A percentile compares a stretch with the other conserved stretches of the same genome.
Evolutionary conservation across 2,329 filamentous ascomycete species (phyloP).

Genomic region (Ophiocordyceps camponoti-leonardi): DNA sequence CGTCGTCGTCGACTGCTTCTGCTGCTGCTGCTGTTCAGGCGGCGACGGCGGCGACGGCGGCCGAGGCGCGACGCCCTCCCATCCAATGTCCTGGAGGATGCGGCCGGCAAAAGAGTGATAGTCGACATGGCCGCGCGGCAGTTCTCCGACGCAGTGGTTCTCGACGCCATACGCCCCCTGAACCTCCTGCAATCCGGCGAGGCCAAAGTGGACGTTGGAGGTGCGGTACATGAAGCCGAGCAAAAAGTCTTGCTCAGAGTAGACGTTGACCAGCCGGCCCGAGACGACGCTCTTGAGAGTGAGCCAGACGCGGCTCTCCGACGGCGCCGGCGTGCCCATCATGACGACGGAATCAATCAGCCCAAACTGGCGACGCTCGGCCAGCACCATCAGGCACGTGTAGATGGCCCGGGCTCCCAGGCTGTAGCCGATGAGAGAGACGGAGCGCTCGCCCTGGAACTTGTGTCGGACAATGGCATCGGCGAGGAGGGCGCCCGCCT

Average conservation of each 20-base stretch:
- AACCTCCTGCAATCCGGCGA: slow-evolving; percentile 68
- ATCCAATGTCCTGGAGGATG: slow-evolving; percentile 49
- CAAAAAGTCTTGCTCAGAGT: slow-evolving; percentile 72
- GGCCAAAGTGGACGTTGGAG: slow-evolving; percentile 63
- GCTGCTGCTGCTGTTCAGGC: no score
- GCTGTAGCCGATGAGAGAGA: slow-evolving; percentile 69
- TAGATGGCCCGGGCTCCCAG: slow-evolving; percentile 73
- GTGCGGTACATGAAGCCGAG: slow-evolving; percentile 78
- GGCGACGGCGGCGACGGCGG: slow-evolving; percentile 3
- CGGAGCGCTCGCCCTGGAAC: slow-evolving; percentile 64
- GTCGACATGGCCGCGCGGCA: slow-evolving; percentile 50
- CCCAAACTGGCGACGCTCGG: slow-evolving; percentile 69
- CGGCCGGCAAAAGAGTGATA: slow-evolving; percentile 51
- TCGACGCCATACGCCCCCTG: slow-evolving; percentile 48
- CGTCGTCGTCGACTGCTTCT: no score
- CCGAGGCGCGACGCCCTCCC: slow-evolving; percentile 42
- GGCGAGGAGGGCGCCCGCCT: slow-evolving; percentile 53
- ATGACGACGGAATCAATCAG: slow-evolving; percentile 72
- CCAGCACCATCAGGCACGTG: slow-evolving; percentile 62
- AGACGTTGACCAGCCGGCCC: slow-evolving; percentile 80
- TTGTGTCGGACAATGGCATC: slow-evolving; percentile 63
- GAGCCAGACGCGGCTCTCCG: slow-evolving; percentile 56
- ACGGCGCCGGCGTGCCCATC: slow-evolving; percentile 67
- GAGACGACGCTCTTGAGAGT: slow-evolving; percentile 61
- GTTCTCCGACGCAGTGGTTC: slow-evolving; percentile 48